Base-by-base conservation (phyloP, 208 protist species). In the Trypanosoma mega region DNA sequence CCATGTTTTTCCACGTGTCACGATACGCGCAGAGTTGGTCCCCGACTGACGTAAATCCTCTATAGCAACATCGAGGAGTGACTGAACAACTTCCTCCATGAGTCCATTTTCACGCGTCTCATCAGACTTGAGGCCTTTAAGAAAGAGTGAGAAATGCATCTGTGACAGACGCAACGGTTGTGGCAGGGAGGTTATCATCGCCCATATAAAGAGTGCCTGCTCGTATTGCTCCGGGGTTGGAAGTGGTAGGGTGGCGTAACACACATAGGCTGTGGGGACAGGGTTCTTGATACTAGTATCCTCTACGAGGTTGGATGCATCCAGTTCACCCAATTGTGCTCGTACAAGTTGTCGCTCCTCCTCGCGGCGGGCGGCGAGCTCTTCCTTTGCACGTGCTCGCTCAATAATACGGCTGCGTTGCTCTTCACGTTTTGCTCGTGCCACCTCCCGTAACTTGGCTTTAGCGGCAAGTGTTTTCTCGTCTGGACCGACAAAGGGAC, bases 81-180 rank as follows among this genome's bases (percentile, higher is more conserved):
- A 80, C 24, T 45, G 59, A 9, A 71, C 77, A 57, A 92, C 60
- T 62, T 95, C 89, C 56, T 91, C 83, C 80, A 95, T 95, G 21
- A 95, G 69, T 0, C 81, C 81, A 56, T 95, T 92, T 8, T 55
- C 70, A 39, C 72, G 68, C 55, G 87, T 67, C 18, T 88, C 77
- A 36, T 89, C 72, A 37, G 76, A 70, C 11, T 73, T 21, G 24
- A 96, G 47, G 8, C 78, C 80, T 45, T 82, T 87, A 8, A 91
- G 20, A 72, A 96, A 96, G 7, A 80, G 61, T 18, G 45, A 54
- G 53, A 96, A 93, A 23, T 74, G 70, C 84, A 93, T 93, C 59
- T 87, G 85, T 4, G 85, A 92, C 26, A 93, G 74, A 34, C 63
- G 62, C 4, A 96, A 66, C 0, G 76, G 45, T 9, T 68, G 33